Evolutionary conservation across 192 early-diverging fungal species (phyloP).

Genomic region (Glomus cerebriforme): DNA sequence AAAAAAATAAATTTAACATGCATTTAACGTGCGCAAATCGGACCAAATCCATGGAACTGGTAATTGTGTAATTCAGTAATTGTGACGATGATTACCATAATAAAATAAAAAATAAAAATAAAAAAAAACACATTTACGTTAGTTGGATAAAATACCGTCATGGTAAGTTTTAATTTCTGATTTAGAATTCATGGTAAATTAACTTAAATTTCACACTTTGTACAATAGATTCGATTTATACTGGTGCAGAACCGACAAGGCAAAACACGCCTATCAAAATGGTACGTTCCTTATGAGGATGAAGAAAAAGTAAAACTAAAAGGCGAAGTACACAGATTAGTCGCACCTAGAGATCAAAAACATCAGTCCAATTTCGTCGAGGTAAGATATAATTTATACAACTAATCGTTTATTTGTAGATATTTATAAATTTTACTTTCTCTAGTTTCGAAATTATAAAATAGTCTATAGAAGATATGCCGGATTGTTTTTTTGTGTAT

Average conservation of each 20-base stretch:
- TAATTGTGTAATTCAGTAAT: too few relatives aligned
- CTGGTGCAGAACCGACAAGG: slow-evolving; percentile 98
- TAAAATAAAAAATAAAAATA: too few relatives aligned
- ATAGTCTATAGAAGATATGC: slow-evolving; percentile 98
- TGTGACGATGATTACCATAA: too few relatives aligned
- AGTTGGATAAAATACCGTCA: too few relatives aligned
- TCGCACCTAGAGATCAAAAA: slow-evolving; percentile 95
- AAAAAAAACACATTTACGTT: too few relatives aligned
- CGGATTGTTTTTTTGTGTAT: slow-evolving; percentile 98
- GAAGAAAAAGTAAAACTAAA: slow-evolving; percentile 94
- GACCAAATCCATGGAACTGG: too few relatives aligned
- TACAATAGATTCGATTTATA: slow-evolving; percentile 83
- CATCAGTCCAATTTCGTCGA: slow-evolving; percentile 98
- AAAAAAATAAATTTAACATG: too few relatives aligned
- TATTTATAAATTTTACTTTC: background rate
- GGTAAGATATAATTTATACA: slow-evolving; percentile 45
- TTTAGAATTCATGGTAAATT: too few relatives aligned
- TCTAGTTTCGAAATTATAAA: slow-evolving; percentile 94
- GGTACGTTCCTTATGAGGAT: slow-evolving; percentile 94
- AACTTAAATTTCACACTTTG: too few relatives aligned
- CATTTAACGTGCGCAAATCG: too few relatives aligned
- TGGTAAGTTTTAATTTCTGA: too few relatives aligned
- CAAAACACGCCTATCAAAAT: slow-evolving; percentile 95
- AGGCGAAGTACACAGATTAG: slow-evolving; percentile 91
- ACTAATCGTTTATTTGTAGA: slow-evolving; percentile 55